phyloP scores from a whole-genome alignment of 1,284 basidiomycete species.

The Leccinum pallidistipes region DNA sequence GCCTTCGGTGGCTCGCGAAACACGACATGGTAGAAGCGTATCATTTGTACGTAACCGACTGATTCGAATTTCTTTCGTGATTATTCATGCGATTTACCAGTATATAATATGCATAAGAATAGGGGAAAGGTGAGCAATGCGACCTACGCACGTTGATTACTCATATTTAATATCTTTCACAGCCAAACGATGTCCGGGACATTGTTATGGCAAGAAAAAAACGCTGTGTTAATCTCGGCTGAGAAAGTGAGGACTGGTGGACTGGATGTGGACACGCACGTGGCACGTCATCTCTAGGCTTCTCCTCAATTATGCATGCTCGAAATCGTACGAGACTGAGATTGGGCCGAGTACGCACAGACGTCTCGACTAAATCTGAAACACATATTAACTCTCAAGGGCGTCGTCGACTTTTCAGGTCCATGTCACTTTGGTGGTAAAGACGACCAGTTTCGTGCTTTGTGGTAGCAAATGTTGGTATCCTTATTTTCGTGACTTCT shows the following conservation, averaged over 20 bases:
- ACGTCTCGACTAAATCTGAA: constrained; percentile 52
- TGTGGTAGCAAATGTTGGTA: constrained; percentile 69
- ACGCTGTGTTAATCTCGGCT: constrained; percentile 61
- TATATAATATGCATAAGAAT: no score
- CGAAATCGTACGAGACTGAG: constrained; percentile 58
- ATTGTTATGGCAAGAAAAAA: constrained; percentile 63
- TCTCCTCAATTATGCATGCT: constrained; percentile 82
- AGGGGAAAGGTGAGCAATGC: constrained; percentile 18
- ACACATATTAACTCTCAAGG: constrained; percentile 73
- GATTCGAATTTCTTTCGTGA: no score
- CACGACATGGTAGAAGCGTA: constrained; percentile 43
- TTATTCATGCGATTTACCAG: no score
- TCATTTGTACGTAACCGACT: no score
- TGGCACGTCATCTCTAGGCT: constrained; percentile 43
- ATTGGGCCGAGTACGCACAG: constrained; percentile 36
- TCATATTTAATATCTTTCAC: constrained; percentile 11
- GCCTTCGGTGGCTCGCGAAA: constrained; percentile 47
- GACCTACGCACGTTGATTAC: neutral
- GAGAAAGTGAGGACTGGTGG: constrained; percentile 45
- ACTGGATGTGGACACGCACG: neutral
- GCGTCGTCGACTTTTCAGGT: constrained; percentile 70
- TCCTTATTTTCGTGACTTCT: constrained; percentile 40
- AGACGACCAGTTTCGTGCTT: constrained; percentile 69
- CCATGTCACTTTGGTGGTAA: constrained; percentile 79
- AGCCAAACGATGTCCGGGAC: constrained; percentile 76